A percentile compares a stretch with the other conserved stretches of the same genome.
phyloP scores from a whole-genome alignment of 1,284 basidiomycete species.

The Ganoderma lucidum region DNA sequence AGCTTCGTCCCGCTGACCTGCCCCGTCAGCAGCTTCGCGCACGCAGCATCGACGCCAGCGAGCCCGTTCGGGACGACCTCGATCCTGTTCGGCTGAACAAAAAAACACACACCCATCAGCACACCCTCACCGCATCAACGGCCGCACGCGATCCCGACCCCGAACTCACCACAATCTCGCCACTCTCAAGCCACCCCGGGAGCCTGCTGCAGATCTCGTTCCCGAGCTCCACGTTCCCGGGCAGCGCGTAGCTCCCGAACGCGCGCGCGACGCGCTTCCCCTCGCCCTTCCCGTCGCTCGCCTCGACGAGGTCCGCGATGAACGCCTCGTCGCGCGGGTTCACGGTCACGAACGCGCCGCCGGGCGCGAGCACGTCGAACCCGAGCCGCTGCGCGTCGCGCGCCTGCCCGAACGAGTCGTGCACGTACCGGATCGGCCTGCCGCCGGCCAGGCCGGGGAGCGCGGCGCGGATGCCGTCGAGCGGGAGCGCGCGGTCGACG shows the following conservation, averaged over 20 bases:
- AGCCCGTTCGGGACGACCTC: conserved; percentile 57
- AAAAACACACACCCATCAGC: background rate
- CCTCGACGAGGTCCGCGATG: background rate
- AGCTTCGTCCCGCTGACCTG: conserved; percentile 58
- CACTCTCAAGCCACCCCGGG: conserved; percentile 20
- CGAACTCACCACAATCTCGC: conserved; percentile 16
- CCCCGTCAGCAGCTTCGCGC: conserved; percentile 48
- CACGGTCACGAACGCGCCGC: conserved; percentile 28
- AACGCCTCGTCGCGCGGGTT: background rate
- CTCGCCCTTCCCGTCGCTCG: conserved; percentile 23
- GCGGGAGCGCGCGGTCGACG: conserved; percentile 29
- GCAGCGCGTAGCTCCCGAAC: conserved; percentile 3
- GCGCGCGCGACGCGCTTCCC: conserved; percentile 7
- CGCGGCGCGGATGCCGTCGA: background rate
- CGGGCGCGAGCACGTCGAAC: conserved; percentile 36
- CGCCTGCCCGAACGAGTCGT: conserved; percentile 33
- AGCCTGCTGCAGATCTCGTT: conserved; percentile 17
- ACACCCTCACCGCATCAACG: no score
- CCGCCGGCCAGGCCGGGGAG: background rate
- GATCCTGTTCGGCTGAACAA: conserved; percentile 34
- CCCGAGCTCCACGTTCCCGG: conserved; percentile 5
- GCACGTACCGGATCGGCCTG: conserved; percentile 30
- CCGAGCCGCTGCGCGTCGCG: conserved; percentile 31
- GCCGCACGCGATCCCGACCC: no score
- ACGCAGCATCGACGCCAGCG: conserved; percentile 49